These are phyloP conservation scores for Verticillium zaregamsianum DNA, from an alignment of 2,329 filamentous ascomycete genomes.

Conservation along the genomic window DNA sequence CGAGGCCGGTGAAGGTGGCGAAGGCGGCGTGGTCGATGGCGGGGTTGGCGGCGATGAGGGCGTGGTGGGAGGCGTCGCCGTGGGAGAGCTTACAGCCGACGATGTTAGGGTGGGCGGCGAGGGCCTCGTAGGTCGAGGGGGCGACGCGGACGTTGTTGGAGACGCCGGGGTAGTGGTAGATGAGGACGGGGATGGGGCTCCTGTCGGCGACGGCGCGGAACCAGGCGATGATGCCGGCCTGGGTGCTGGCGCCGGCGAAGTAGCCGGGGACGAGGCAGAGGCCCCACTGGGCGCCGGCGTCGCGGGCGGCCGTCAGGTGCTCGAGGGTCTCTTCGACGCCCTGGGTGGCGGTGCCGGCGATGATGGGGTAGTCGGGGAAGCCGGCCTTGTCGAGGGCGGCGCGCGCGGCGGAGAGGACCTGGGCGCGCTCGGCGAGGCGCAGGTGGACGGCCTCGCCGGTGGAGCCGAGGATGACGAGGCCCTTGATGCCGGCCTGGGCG, in stretches of 20 bases:
- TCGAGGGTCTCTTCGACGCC: constrained; percentile 57
- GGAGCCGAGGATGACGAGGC: constrained; percentile 58
- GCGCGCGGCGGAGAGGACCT: constrained; percentile 51
- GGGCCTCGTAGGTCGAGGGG: constrained; percentile 50
- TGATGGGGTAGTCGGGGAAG: constrained; percentile 55
- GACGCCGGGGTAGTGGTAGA: constrained; percentile 64
- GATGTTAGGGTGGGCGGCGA: constrained; percentile 61
- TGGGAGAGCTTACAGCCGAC: constrained; percentile 68
- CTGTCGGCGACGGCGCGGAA: constrained; percentile 54
- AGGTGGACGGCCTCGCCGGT: constrained; percentile 64
- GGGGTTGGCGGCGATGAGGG: constrained; percentile 56
- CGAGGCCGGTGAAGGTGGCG: constrained; percentile 59
- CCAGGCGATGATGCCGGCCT: constrained; percentile 54
- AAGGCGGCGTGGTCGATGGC: constrained; percentile 55
- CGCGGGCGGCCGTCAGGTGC: constrained; percentile 48
- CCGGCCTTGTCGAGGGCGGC: constrained; percentile 51
- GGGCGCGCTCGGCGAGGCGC: constrained; percentile 49
- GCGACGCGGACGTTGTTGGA: constrained; percentile 60
- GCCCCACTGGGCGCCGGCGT: constrained; percentile 55
- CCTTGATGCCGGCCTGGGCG: constrained; percentile 54
- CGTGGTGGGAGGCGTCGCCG: constrained; percentile 60
- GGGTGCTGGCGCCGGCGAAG: constrained; percentile 49
- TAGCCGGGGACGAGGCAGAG: constrained; percentile 57
- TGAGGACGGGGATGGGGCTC: constrained; percentile 53
- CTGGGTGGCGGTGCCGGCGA: constrained; percentile 58